A percentile compares a stretch with the other conserved stretches of the same genome.
Evolutionary conservation across 345 rosid genomes (phyloP).

Genomic region (Conringia planisiliqua): DNA sequence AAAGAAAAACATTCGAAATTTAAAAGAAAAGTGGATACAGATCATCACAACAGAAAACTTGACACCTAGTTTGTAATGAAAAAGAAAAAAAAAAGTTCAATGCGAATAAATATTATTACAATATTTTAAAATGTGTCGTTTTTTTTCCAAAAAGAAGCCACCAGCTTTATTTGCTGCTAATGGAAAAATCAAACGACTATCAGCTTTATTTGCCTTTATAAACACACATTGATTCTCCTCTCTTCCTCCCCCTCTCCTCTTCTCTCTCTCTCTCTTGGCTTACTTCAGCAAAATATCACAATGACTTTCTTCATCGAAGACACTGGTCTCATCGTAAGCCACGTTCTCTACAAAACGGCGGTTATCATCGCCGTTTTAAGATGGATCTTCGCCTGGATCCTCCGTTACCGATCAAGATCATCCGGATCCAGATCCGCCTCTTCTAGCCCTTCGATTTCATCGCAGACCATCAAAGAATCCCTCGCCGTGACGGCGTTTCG

Average conservation of each 20-base stretch:
- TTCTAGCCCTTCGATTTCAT: slow-evolving; percentile 23
- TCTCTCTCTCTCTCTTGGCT: not conserved
- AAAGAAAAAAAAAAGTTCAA: not conserved
- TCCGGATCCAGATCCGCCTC: not conserved
- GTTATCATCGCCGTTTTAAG: slow-evolving; percentile 56
- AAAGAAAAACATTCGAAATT: not conserved
- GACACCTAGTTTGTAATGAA: not conserved
- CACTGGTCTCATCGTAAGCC: slow-evolving; percentile 44
- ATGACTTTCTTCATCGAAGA: slow-evolving; percentile 64
- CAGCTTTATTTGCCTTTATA: slow-evolving; percentile 16
- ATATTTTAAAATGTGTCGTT: not conserved
- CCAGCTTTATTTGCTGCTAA: not conserved
- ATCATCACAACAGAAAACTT: not conserved
- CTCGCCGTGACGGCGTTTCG: slow-evolving; percentile 52
- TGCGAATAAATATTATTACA: not conserved
- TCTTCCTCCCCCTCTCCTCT: slow-evolving; percentile 1
- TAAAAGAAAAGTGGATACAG: not conserved
- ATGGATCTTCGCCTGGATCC: slow-evolving; percentile 56
- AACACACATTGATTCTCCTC: not conserved
- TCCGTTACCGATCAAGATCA: slow-evolving; percentile 39
- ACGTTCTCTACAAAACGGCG: slow-evolving; percentile 68
- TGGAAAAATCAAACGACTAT: not conserved
- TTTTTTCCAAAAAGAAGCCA: not conserved
- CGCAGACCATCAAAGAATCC: slow-evolving; percentile 47
- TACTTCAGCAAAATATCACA: not conserved